Evolutionary conservation across 805 yeast species (phyloP), one percentile per base, ranked within the genome.

Genomic region (Wickerhamiella australiensis): DNA sequence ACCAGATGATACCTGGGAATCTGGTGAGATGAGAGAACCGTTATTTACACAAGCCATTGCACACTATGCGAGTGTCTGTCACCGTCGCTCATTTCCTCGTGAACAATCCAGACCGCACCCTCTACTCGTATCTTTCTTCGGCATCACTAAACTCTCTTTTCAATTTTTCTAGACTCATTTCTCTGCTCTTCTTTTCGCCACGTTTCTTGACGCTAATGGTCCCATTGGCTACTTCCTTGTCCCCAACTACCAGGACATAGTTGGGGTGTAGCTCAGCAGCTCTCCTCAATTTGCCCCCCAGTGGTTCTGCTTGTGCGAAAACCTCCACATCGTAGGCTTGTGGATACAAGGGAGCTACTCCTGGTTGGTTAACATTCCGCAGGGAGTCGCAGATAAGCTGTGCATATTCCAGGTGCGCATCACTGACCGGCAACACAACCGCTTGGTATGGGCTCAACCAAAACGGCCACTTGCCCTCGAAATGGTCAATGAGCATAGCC

Each of bases 361-460:
- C 42, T 4, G 20, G 17, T n/a, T 20, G 31, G 36, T 42, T 44
- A 5, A 31, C 23, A 15, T 31, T 41, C 12, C 22, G 21, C n/a
- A 46, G 42, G 61, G 63, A 21, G 46, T 40, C 23, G 3, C 5
- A 35, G 1, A 84, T 62, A 2, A 64, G 50, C n/a, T 69, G 55
- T 2, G 94, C 83, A 48, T 74, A 74, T 8, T 67, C 73, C 7
- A 65, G 61, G 59, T 83, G 88, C 8, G 72, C 67, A 0, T 78
- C 78, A 51, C 80, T 78, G 3, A 67, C 63, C 1, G 98, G 96
- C 5, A 92, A 72, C 2, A 92, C 72, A 36, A 83, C 72, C 0
- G 90, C 92, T 63, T 92, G 98, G 54, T 94, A 73, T 5, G 97
- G 96, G 55, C 82, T 85, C 41, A 92, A 61, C 98, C 98, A 92